Conservation (phyloP, 192 early-diverging fungal species). For the Podila epicladia region DNA sequence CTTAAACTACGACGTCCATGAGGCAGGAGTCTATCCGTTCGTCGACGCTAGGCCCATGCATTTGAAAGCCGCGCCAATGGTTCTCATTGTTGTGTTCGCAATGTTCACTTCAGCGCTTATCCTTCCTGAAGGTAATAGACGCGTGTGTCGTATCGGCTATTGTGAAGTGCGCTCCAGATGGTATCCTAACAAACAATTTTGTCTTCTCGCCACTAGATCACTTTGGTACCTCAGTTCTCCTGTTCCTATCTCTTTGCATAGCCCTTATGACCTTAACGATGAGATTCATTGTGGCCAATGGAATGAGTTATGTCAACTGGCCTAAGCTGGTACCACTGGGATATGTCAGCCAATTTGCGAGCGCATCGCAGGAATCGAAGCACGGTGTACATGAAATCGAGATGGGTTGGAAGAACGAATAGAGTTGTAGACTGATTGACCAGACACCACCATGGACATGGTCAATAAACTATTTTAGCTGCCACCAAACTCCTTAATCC, state of each 20-base stretch:
- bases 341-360: slow-evolving; percentile 11
- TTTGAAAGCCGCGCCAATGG: slow-evolving; percentile 53
- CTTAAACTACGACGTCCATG: slow-evolving; percentile 62
- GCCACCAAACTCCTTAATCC: no score
- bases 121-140: slow-evolving; percentile 48
- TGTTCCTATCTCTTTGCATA: slow-evolving; percentile 54
- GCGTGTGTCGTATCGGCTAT: not conserved
- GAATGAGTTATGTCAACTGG: slow-evolving; percentile 62
- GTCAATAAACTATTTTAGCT: no score
- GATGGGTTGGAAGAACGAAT: slow-evolving; percentile 51
- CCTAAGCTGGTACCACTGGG: slow-evolving; percentile 53
- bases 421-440: not conserved
- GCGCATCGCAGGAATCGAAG: slow-evolving; percentile 7
- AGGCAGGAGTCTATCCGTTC: slow-evolving; percentile 55
- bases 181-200: not conserved
- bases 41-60: slow-evolving; percentile 59
- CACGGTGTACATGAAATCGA: slow-evolving; percentile 26
- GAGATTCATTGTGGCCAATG: slow-evolving; percentile 55
- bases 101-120: slow-evolving; percentile 24
- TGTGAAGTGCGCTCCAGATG: not conserved
- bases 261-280: slow-evolving; percentile 51
- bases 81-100: slow-evolving; percentile 22
- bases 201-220: not conserved
- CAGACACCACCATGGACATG: no score
- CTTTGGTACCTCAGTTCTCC: slow-evolving; percentile 3